Conservation (phyloP, 306 rosid species). For the Prunus salicina region DNA sequence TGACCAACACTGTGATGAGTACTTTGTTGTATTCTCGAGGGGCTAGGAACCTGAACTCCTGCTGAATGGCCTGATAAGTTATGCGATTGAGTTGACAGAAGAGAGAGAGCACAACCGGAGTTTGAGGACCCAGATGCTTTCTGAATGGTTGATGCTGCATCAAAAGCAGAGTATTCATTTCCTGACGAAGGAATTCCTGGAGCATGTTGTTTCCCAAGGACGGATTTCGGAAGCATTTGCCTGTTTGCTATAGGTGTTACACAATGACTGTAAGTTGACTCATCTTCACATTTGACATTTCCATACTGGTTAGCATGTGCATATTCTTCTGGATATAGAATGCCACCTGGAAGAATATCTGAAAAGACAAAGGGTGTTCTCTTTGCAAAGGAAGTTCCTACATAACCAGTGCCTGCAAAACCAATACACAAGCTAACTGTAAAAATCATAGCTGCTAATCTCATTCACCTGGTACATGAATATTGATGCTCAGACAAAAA, state of each 20-base stretch:
- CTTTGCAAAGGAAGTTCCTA: slow-evolving; percentile 43
- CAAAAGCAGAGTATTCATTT: slow-evolving; percentile 12
- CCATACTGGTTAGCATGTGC: slow-evolving; percentile 37
- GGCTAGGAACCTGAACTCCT: slow-evolving; percentile 28
- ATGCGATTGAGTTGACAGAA: slow-evolving; percentile 77
- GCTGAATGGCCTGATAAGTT: slow-evolving; percentile 35
- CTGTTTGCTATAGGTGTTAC: slow-evolving; percentile 25
- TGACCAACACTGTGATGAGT: slow-evolving; percentile 17
- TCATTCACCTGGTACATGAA: slow-evolving; percentile 7
- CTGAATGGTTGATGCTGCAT: slow-evolving; percentile 24
- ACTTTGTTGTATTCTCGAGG: slow-evolving; percentile 28
- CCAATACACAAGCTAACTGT: slow-evolving; percentile 5
- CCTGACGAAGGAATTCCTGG: slow-evolving; percentile 18
- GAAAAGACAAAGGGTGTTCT: slow-evolving; percentile 46
- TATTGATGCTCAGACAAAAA: neutral
- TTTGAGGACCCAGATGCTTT: slow-evolving; percentile 37
- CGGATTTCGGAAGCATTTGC: slow-evolving; percentile 26
- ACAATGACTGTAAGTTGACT: slow-evolving; percentile 37
- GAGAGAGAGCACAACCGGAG: slow-evolving; percentile 76
- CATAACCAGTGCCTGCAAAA: slow-evolving; percentile 40
- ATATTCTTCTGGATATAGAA: slow-evolving; percentile 42
- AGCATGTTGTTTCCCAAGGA: slow-evolving; percentile 21
- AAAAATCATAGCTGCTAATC: slow-evolving; percentile 4
- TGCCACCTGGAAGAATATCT: slow-evolving; percentile 45
- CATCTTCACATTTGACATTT: slow-evolving; percentile 48